Percentiles rank a stretch among this genome's conserved stretches.
phyloP scores from a whole-genome alignment of 805 yeast genomes.

The Myxozyma kluyveri region DNA sequence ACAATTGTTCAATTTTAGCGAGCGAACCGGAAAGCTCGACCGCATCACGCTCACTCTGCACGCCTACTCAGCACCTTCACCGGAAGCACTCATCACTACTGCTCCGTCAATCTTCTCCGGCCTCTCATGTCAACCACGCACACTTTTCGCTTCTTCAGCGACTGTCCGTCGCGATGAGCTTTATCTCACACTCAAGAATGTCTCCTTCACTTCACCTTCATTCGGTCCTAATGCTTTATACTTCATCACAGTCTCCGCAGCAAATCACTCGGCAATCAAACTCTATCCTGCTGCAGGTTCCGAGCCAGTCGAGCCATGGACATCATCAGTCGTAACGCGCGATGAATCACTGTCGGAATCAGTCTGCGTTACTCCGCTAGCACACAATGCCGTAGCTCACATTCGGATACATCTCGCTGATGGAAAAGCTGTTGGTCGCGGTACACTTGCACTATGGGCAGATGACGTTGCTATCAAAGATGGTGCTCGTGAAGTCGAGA shows the following conservation, averaged over 20 bases:
- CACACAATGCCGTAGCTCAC: slow-evolving; percentile 50
- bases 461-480: slow-evolving; percentile 21
- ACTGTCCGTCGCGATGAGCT: slow-evolving; percentile 24
- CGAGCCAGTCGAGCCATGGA: slow-evolving; percentile 32
- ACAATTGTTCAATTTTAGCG: slow-evolving; percentile 49
- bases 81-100: slow-evolving; percentile 8
- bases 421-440: slow-evolving; percentile 61
- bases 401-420: slow-evolving; percentile 56
- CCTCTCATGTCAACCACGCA: slow-evolving; percentile 10
- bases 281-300: slow-evolving; percentile 8
- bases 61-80: slow-evolving; percentile 54
- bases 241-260: slow-evolving; percentile 15
- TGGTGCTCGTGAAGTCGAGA: slow-evolving; percentile 7
- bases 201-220: slow-evolving; percentile 9
- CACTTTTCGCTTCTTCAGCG: slow-evolving; percentile 19
- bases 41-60: slow-evolving; percentile 65
- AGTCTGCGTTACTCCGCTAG: slow-evolving; percentile 61
- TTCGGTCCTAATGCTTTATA: slow-evolving; percentile 7
- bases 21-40: slow-evolving; percentile 78
- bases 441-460: slow-evolving; percentile 46
- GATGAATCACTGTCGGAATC: slow-evolving; percentile 72
- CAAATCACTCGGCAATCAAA: slow-evolving; percentile 7
- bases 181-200: slow-evolving; percentile 21
- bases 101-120: slow-evolving; percentile 17
- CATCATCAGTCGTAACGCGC: slow-evolving; percentile 65